Base-by-base conservation (phyloP, 441 rosid species). In the Melianthus villosus region DNA sequence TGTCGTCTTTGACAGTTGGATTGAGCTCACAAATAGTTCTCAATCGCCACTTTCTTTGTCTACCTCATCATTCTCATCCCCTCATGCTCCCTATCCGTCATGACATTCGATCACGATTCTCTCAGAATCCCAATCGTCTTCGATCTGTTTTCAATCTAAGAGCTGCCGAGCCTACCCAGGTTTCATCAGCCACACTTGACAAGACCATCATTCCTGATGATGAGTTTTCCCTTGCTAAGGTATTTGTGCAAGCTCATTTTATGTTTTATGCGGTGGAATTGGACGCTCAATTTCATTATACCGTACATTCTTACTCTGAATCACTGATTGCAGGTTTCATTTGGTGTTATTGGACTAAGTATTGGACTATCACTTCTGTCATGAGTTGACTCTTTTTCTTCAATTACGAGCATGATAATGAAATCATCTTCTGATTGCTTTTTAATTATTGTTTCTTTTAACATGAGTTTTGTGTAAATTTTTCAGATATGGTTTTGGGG, bases 401-500 rank as follows among this genome's bases (percentile, higher is more conserved):
- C 25, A 3, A 4, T 31, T 19, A 6, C 15, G 10, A 13, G 6
- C 22, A n/a, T 28, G 7, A 23, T 2, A 15, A 39, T 50, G 35
- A 34, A 20, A 26, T n/a, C n/a, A n/a, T n/a, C n/a, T n/a, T n/a
- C n/a, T n/a, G n/a, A n/a, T n/a, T n/a, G n/a, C n/a, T n/a, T n/a
- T n/a, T n/a, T n/a, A n/a, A n/a, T n/a, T n/a, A n/a, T n/a, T n/a
- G n/a, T n/a, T n/a, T n/a, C 20, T 19, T 30, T 25, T 28, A 12
- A 7, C 44, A 15, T 1, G 44, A 16, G 23, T 46, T 29, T 49
- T n/a, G 38, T 40, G 28, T 60, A 16, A 2, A 17, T 33, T 46
- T 4, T 60, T 16, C 63, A 87, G 97, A 52, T 81, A 83, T 25
- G 97, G 93, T 46, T 83, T 87, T 50, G 92, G 95, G 13, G 97